These are phyloP conservation scores for Penicillium angulare DNA, from an alignment of 495 filamentous ascomycete genomes.

Conservation along the genomic window DNA sequence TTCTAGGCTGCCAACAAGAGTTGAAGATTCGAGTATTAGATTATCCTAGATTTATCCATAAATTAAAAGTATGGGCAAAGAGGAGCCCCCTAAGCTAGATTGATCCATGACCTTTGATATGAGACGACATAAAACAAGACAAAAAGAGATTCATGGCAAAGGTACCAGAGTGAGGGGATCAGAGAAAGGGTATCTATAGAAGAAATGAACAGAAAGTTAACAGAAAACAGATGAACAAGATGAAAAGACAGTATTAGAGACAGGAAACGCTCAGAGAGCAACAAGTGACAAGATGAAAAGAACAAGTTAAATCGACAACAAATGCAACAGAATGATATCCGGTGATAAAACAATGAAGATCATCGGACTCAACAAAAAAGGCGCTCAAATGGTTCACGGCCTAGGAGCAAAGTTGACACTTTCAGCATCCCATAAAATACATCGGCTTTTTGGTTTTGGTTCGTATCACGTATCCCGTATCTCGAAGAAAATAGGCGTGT, in stretches of 20 bases:
- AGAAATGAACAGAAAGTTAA: not conserved
- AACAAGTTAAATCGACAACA: not conserved
- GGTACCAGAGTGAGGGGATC: conserved; percentile 6
- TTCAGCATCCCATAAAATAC: too few species aligned
- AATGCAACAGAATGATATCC: not conserved
- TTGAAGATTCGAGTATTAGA: not conserved
- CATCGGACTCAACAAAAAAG: not conserved
- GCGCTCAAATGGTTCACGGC: not conserved
- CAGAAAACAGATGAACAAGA: conserved; percentile 1
- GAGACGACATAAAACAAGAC: conserved; percentile 1
- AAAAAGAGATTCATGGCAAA: too few species aligned
- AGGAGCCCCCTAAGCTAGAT: too few species aligned
- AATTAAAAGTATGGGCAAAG: not conserved
- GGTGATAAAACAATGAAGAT: not conserved
- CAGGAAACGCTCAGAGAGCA: not conserved
- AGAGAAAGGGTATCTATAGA: conserved; percentile 17
- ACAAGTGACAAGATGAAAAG: not conserved
- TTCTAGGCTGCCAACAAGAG: not conserved
- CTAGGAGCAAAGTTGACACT: not conserved
- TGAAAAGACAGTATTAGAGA: conserved; percentile 1
- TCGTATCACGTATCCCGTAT: conserved; percentile 28
- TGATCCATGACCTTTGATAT: too few species aligned
- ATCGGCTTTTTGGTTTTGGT: conserved; percentile 10
- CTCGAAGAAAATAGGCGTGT: not conserved
- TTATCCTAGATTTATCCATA: conserved; percentile 7